These are phyloP conservation scores for Taphrina communis DNA, from an alignment of 1,139 yeast species.

Conservation along the genomic window DNA sequence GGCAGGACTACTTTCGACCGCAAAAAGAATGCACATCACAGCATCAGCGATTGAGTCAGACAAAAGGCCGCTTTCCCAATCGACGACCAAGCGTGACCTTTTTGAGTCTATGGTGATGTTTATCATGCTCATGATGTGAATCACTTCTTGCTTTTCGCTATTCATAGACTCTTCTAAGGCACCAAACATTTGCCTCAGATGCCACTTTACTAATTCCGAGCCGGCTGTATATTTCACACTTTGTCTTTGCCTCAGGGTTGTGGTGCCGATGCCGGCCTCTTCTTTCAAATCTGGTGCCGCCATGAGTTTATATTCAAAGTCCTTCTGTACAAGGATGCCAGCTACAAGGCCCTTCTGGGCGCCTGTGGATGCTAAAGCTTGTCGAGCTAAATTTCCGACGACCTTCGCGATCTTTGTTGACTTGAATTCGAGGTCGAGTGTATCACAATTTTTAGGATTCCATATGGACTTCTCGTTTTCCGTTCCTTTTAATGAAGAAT, in stretches of 20 bases:
- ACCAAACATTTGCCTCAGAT: slow-evolving; percentile 95
- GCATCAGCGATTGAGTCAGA: slow-evolving; percentile 96
- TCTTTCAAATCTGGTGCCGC: slow-evolving; percentile 87
- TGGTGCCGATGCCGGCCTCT: slow-evolving; percentile 83
- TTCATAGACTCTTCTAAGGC: slow-evolving; percentile 69
- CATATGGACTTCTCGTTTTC: slow-evolving; percentile 89
- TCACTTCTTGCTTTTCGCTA: slow-evolving; percentile 50
- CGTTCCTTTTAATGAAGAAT: slow-evolving; percentile 79
- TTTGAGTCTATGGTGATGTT: slow-evolving; percentile 61
- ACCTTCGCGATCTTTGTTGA: slow-evolving; percentile 77
- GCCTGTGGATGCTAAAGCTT: slow-evolving; percentile 40
- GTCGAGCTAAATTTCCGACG: slow-evolving; percentile 47
- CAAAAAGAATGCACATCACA: slow-evolving; percentile 82
- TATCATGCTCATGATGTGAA: slow-evolving; percentile 53
- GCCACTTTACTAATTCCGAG: slow-evolving; percentile 81
- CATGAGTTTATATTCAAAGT: slow-evolving; percentile 81
- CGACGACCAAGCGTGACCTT: slow-evolving; percentile 57
- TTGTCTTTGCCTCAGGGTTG: slow-evolving; percentile 82
- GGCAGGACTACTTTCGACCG: slow-evolving; percentile 94
- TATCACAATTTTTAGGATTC: slow-evolving; percentile 91
- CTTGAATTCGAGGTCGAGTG: slow-evolving; percentile 73
- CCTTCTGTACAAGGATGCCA: slow-evolving; percentile 91
- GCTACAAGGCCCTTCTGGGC: slow-evolving; percentile 58
- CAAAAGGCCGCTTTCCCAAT: slow-evolving; percentile 89
- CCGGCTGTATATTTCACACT: slow-evolving; percentile 79